phyloP scores from a whole-genome alignment of 176 grass and related monocot genomes.

The Ampelocalamus luodianensis region DNA sequence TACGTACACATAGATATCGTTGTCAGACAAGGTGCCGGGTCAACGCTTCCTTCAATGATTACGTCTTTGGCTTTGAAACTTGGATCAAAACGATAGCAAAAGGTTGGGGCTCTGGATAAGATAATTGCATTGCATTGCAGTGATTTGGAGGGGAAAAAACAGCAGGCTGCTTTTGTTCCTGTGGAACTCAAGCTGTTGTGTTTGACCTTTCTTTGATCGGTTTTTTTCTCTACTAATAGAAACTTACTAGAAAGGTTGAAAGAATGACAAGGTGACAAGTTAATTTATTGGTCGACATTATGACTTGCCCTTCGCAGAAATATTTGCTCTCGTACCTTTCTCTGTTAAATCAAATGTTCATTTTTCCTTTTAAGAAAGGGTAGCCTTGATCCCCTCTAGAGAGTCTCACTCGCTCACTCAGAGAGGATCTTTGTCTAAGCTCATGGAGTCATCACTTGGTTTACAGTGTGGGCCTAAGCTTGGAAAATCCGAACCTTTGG shows the following conservation, averaged over 20 bases:
- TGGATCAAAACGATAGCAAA: constrained; percentile 23
- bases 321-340: background rate
- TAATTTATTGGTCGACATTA: background rate
- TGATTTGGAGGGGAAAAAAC: background rate
- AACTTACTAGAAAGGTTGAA: constrained; percentile 1
- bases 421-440: background rate
- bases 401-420: too few species aligned
- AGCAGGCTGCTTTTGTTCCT: background rate
- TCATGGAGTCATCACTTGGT: background rate
- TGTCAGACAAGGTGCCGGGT: constrained; percentile 20
- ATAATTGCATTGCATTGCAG: background rate
- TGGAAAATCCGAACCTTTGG: background rate
- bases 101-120: background rate
- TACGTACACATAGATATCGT: background rate
- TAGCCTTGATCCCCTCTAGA: background rate
- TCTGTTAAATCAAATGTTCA: too few species aligned
- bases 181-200: background rate
- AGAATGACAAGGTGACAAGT: constrained; percentile 2
- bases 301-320: background rate
- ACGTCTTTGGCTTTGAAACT: constrained; percentile 30
- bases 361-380: background rate
- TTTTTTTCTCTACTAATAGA: background rate
- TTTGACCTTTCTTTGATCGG: constrained; percentile 9
- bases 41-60: constrained; percentile 31
- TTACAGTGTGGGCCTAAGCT: background rate